Conservation (phyloP, 2,329 filamentous ascomycete species). For the Myriangium duriaei region DNA sequence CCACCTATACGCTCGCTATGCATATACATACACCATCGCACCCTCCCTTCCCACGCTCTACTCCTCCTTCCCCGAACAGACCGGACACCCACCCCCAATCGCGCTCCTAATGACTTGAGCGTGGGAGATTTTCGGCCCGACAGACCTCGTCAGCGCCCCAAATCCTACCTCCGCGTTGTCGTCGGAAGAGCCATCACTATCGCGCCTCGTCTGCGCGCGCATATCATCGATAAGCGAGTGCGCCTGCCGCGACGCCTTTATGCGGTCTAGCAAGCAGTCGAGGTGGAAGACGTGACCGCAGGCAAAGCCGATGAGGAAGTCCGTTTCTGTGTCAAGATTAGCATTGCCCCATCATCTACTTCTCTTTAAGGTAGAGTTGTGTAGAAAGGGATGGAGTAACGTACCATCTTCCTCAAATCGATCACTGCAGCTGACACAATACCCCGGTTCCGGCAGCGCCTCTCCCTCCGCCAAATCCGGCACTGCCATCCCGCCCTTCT, state of each 20-base stretch:
- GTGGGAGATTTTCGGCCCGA: conserved; percentile 12
- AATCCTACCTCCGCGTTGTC: conserved; percentile 26
- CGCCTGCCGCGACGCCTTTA: conserved; percentile 28
- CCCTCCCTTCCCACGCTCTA: background rate
- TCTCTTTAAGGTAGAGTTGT: background rate
- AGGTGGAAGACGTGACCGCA: conserved; percentile 77
- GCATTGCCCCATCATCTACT: background rate
- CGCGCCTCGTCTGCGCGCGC: conserved; percentile 32
- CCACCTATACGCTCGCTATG: background rate
- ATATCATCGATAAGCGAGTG: conserved; percentile 28
- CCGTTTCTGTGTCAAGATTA: conserved; percentile 43
- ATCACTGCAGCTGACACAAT: conserved; percentile 28
- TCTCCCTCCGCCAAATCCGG: conserved; percentile 15
- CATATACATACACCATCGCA: background rate
- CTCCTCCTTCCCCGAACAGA: conserved; percentile 13
- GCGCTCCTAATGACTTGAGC: conserved; percentile 46
- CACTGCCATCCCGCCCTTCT: conserved; percentile 13
- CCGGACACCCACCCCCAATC: conserved; percentile 32
- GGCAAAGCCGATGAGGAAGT: conserved; percentile 66
- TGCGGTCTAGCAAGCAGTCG: conserved; percentile 48
- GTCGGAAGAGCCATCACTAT: conserved; percentile 29
- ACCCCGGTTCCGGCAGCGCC: conserved; percentile 21
- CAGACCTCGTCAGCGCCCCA: conserved; percentile 6
- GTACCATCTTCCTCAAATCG: conserved; percentile 26
- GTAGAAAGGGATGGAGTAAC: conserved; percentile 11